These are phyloP conservation scores for Talaromyces nanjingensis DNA, from an alignment of 495 filamentous ascomycete genomes.

Conservation along the genomic window DNA sequence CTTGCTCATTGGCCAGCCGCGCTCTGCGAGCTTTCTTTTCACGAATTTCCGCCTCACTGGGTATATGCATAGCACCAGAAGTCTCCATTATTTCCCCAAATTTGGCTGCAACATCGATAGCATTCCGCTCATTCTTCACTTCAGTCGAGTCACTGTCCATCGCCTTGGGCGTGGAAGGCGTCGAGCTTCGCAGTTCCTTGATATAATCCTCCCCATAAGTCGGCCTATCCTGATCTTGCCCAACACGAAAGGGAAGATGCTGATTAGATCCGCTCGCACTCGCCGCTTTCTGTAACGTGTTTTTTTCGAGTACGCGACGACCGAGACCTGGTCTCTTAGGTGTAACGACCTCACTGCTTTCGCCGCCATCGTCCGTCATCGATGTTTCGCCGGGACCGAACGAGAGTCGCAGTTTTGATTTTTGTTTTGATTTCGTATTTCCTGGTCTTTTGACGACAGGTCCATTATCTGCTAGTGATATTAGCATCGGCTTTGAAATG, in stretches of 20 bases:
- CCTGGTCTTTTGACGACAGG: constrained; percentile 36
- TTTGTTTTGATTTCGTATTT: constrained; percentile 52
- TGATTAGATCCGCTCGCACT: constrained; percentile 34
- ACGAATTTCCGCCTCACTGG: constrained; percentile 79
- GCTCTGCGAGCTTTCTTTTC: constrained; percentile 88
- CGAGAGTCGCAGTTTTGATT: constrained; percentile 61
- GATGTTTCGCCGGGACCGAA: constrained; percentile 61
- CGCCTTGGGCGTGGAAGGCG: constrained; percentile 68
- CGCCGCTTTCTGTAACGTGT: constrained; percentile 49
- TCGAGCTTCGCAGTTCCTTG: constrained; percentile 74
- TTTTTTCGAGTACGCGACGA: constrained; percentile 64
- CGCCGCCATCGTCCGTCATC: constrained; percentile 44
- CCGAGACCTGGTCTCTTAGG: constrained; percentile 67
- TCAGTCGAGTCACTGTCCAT: constrained; percentile 30
- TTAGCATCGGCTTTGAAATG: not conserved
- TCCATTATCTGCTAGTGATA: constrained; percentile 16
- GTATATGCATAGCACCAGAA: constrained; percentile 46
- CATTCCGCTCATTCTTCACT: constrained; percentile 45
- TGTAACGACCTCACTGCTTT: constrained; percentile 51
- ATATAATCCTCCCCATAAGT: constrained; percentile 84
- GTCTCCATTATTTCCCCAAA: constrained; percentile 47
- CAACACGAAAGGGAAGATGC: constrained; percentile 47
- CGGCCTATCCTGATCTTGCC: constrained; percentile 62
- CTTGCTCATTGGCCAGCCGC: constrained; percentile 67
- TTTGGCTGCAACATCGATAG: constrained; percentile 63